A percentile compares a stretch with the other conserved stretches of the same genome.
These are phyloP conservation scores for Volvox carteri DNA, from an alignment of 163 green algal genomes.

Conservation along the genomic window DNA sequence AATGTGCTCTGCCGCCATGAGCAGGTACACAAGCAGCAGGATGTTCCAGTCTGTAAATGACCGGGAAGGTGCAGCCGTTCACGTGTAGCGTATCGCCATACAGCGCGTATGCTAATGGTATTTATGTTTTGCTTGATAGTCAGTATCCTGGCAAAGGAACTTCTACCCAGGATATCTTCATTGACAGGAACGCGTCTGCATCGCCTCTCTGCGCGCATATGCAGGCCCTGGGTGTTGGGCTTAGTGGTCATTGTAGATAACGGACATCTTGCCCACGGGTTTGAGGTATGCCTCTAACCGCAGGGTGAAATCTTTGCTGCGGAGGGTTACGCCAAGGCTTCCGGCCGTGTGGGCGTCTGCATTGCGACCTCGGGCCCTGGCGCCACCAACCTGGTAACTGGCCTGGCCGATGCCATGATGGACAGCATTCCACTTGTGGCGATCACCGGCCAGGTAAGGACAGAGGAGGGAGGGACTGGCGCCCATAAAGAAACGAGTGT, in stretches of 20 bases:
- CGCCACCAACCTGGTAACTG: slow-evolving; percentile 99
- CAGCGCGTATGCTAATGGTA: no score
- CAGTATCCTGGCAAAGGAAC: no score
- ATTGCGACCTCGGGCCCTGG: slow-evolving; percentile 99
- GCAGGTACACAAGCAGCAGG: slow-evolving; percentile 81
- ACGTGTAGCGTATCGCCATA: no score
- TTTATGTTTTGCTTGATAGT: no score
- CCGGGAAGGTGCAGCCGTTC: no score
- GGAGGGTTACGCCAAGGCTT: slow-evolving; percentile 98
- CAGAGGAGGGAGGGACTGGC: not conserved
- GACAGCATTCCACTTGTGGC: slow-evolving; percentile 97
- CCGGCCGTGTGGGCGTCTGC: slow-evolving; percentile 96
- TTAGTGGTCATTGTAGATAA: not conserved
- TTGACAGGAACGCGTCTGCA: no score
- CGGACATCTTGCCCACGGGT: not conserved
- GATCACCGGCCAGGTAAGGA: slow-evolving; percentile 95
- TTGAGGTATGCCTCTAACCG: not conserved
- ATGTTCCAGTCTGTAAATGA: not conserved
- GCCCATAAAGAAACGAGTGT: no score
- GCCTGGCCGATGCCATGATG: slow-evolving; percentile 98
- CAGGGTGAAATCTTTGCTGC: slow-evolving; percentile 99
- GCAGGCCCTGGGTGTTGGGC: not conserved
- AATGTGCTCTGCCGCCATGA: slow-evolving; percentile 99
- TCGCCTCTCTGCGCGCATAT: no score
- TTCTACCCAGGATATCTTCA: no score